Evolutionary conservation across 306 rosid species (phyloP).

Genomic region (Senna siamea): DNA sequence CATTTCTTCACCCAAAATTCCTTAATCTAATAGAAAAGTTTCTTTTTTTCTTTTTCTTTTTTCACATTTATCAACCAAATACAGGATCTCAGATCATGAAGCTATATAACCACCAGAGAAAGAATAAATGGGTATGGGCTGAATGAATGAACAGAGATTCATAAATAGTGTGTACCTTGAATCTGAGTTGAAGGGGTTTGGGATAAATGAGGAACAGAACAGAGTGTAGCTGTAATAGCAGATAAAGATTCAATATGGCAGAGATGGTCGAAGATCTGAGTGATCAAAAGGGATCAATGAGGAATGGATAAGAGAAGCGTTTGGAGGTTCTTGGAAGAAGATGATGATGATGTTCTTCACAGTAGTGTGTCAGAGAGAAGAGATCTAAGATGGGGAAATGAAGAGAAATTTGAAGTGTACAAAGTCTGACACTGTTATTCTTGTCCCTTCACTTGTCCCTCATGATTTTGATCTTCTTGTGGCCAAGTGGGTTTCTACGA

Average conservation of each 20-base stretch:
- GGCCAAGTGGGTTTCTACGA: conserved; percentile 48
- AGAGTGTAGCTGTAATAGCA: conserved; percentile 79
- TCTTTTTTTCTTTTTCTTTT: background rate
- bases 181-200: conserved; percentile 51
- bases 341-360: conserved; percentile 35
- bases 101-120: conserved; percentile 51
- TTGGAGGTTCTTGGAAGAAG: conserved; percentile 59
- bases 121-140: conserved; percentile 72
- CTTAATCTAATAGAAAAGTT: conserved; percentile 12
- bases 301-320: conserved; percentile 66
- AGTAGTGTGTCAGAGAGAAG: conserved; percentile 59
- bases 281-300: conserved; percentile 46
- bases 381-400: conserved; percentile 66
- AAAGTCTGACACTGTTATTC: conserved; percentile 67
- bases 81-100: conserved; percentile 42
- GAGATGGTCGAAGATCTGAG: conserved; percentile 66
- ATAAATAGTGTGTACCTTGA: conserved; percentile 65
- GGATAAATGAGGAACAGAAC: conserved; percentile 52
- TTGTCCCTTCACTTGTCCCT: conserved; percentile 44
- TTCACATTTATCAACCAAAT: conserved; percentile 41
- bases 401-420: conserved; percentile 55
- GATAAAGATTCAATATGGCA: conserved; percentile 56
- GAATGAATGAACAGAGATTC: conserved; percentile 41
- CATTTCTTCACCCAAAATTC: conserved; percentile 50
- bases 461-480: conserved; percentile 42